phyloP scores from a whole-genome alignment of 495 filamentous ascomycete genomes.

The Penicillium mononematosum region DNA sequence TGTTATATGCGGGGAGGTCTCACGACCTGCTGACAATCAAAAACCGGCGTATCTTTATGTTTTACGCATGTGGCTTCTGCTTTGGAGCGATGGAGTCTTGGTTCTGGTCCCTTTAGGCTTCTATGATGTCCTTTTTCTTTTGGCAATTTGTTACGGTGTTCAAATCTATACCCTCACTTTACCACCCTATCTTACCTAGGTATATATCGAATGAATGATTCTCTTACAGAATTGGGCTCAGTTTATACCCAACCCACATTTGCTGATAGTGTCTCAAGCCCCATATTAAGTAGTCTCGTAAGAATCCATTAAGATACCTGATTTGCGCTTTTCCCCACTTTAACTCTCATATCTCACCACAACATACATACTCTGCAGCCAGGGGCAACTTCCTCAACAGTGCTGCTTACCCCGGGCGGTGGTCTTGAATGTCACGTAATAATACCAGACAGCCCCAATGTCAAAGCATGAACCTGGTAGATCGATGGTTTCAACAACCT shows the following conservation, averaged over 20 bases:
- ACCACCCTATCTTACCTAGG: no score
- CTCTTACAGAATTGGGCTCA: not conserved
- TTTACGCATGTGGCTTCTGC: not conserved
- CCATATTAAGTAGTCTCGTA: not conserved
- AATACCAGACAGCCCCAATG: no score
- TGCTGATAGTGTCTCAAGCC: not conserved
- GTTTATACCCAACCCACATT: not conserved
- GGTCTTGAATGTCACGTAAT: no score
- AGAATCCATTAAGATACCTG: no score
- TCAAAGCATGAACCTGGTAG: no score
- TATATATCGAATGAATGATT: not conserved
- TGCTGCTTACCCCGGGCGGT: no score
- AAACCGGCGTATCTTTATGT: not conserved
- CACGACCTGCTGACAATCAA: not conserved
- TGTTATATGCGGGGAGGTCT: not conserved
- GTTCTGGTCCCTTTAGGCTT: not conserved
- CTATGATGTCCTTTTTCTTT: not conserved
- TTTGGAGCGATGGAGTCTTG: conserved; percentile 5
- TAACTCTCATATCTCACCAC: no score
- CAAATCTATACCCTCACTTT: conserved; percentile 13
- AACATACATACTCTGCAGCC: not conserved
- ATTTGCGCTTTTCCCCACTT: no score
- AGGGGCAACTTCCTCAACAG: not conserved
- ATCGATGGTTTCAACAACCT: no score
- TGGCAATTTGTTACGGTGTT: not conserved